Evolutionary conservation across 129 eudicot species (phyloP).

Genomic region (Escallonia herrerae): DNA sequence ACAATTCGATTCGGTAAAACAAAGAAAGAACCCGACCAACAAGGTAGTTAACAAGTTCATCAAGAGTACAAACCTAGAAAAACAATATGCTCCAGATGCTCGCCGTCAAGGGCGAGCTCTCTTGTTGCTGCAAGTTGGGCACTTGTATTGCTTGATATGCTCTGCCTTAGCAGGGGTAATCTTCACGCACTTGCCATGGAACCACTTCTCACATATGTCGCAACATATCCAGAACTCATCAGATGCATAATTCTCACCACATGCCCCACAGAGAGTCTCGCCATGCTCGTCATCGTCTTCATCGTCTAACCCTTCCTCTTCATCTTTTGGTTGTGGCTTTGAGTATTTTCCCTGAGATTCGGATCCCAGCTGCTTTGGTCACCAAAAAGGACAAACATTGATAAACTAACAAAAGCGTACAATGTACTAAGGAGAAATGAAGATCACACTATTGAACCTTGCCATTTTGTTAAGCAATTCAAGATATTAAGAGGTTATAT

Average conservation of each 20-base stretch:
- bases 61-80: background rate
- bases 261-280: constrained; percentile 62
- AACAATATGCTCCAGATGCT: no score
- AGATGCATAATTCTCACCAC: constrained; percentile 56
- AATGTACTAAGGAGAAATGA: no score
- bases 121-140: constrained; percentile 73
- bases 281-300: constrained; percentile 69
- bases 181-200: constrained; percentile 81
- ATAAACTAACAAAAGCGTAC: background rate
- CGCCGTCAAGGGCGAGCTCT: constrained; percentile 40
- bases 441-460: no score
- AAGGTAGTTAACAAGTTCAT: constrained; percentile 6
- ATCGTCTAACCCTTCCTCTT: constrained; percentile 46
- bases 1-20: no score
- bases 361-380: constrained; percentile 20
- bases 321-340: constrained; percentile 42
- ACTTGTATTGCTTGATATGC: constrained; percentile 81
- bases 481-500: no score
- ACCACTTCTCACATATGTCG: constrained; percentile 72
- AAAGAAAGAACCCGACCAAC: constrained; percentile 6
- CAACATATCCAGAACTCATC: constrained; percentile 89
- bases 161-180: constrained; percentile 82
- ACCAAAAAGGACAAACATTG: background rate
- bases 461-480: no score
- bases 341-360: constrained; percentile 39